phyloP scores from a whole-genome alignment of 202 grass and related monocot species.

The Alloteropsis angusta region DNA sequence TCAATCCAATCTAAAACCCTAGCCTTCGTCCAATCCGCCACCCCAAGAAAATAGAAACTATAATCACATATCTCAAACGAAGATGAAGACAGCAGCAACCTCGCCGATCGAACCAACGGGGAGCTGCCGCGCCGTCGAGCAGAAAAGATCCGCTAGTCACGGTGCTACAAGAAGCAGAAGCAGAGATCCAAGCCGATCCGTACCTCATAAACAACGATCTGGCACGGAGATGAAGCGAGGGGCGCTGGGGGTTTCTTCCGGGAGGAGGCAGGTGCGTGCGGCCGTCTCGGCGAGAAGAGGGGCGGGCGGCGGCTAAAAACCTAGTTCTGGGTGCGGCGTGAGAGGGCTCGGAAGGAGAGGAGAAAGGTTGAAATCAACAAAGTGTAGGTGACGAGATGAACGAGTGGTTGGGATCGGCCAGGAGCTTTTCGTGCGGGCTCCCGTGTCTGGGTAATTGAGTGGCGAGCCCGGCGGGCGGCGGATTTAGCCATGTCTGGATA shows the following conservation, averaged over 20 bases:
- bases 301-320: constrained; percentile 1
- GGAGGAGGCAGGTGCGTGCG: not conserved
- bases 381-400: not conserved
- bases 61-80: not conserved
- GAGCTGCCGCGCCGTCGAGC: not conserved
- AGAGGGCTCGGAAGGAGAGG: not conserved
- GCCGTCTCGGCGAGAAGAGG: not conserved
- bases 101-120: not conserved
- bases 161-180: not conserved
- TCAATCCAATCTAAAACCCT: not conserved
- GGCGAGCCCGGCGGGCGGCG: too few species aligned
- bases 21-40: not conserved
- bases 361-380: not conserved
- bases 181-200: constrained; percentile 8
- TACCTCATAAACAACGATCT: constrained; percentile 66
- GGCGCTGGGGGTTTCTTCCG: not conserved
- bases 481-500: too few species aligned
- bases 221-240: not conserved
- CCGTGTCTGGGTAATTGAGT: not conserved
- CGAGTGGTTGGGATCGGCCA: not conserved
- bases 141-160: not conserved
- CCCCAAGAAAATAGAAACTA: not conserved
- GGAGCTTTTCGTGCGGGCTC: not conserved
- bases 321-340: constrained; percentile 4
- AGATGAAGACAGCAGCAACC: not conserved